Evolutionary conservation across 2,329 filamentous ascomycete species (phyloP).

Genomic region (Chaetomium olivaceum): DNA sequence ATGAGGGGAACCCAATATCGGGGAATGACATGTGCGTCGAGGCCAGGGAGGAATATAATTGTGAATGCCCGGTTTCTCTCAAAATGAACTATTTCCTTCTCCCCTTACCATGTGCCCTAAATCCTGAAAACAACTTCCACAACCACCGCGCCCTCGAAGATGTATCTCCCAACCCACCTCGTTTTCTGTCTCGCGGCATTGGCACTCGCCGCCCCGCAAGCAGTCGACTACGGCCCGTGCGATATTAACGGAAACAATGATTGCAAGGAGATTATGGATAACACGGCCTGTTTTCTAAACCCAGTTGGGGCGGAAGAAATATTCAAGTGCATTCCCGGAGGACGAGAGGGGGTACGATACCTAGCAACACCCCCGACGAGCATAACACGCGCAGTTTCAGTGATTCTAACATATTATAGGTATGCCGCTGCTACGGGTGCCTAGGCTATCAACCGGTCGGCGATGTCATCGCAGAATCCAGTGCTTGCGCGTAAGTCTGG

Average conservation of each 20-base stretch:
- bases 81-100: background rate
- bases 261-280: conserved; percentile 30
- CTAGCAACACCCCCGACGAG: no score
- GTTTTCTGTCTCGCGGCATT: background rate
- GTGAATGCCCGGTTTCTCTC: background rate
- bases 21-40: background rate
- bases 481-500: conserved; percentile 25
- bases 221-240: conserved; percentile 27
- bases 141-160: background rate
- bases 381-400: background rate
- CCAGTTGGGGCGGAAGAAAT: conserved; percentile 22
- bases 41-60: background rate
- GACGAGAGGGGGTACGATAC: conserved; percentile 20
- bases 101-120: background rate
- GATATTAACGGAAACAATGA: conserved; percentile 25
- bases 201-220: conserved; percentile 6
- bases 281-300: conserved; percentile 28
- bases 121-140: background rate
- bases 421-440: conserved; percentile 28
- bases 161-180: background rate
- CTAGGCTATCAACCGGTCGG: conserved; percentile 22
- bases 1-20: conserved; percentile 3
- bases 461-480: conserved; percentile 22
- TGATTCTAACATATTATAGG: conserved; percentile 5
- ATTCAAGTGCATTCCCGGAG: conserved; percentile 25